Percentiles rank a stretch among this genome's conserved stretches.
Evolutionary conservation across 768 basidiomycete species (phyloP).

Genomic region (Pilatotrama ljubarskyi): DNA sequence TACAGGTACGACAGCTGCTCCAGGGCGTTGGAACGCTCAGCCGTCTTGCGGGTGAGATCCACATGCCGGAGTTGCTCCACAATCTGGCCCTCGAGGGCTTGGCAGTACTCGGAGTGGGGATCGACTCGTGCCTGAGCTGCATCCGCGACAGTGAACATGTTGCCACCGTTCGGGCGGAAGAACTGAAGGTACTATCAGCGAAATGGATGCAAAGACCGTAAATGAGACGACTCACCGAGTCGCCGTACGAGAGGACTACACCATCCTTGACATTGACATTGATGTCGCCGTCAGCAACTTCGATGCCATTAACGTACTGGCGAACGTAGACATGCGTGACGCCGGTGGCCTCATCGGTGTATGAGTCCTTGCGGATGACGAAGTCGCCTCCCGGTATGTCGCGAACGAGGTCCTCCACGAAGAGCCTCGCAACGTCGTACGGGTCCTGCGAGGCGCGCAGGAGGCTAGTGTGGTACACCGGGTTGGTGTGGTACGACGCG

Average conservation of each 20-base stretch:
- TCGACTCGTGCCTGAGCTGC: conserved; percentile 23
- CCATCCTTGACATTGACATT: conserved; percentile 92
- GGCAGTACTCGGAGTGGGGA: conserved; percentile 57
- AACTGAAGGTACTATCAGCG: conserved; percentile 49
- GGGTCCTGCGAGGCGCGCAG: conserved; percentile 41
- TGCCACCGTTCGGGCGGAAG: conserved; percentile 54
- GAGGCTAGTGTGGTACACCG: conserved; percentile 35
- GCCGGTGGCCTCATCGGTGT: conserved; percentile 84
- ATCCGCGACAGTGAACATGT: conserved; percentile 16
- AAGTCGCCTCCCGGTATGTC: conserved; percentile 44
- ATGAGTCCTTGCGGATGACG: conserved; percentile 77
- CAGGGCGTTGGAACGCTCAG: conserved; percentile 17
- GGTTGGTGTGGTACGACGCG: conserved; percentile 59
- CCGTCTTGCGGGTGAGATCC: conserved; percentile 35
- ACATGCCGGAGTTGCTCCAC: conserved; percentile 31
- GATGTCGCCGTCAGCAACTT: conserved; percentile 89
- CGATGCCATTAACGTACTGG: conserved; percentile 82
- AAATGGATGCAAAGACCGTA: not conserved
- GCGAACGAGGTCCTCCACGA: conserved; percentile 52
- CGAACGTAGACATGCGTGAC: conserved; percentile 87
- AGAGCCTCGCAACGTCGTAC: conserved; percentile 59
- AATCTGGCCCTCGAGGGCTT: conserved; percentile 41
- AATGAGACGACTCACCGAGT: conserved; percentile 58
- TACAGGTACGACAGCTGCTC: conserved; percentile 47
- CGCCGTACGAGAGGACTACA: conserved; percentile 80